Percentiles rank a stretch among this genome's conserved stretches.
Conservation (phyloP, 2,329 filamentous ascomycete genomes). For the Fonsecaea nubica region DNA sequence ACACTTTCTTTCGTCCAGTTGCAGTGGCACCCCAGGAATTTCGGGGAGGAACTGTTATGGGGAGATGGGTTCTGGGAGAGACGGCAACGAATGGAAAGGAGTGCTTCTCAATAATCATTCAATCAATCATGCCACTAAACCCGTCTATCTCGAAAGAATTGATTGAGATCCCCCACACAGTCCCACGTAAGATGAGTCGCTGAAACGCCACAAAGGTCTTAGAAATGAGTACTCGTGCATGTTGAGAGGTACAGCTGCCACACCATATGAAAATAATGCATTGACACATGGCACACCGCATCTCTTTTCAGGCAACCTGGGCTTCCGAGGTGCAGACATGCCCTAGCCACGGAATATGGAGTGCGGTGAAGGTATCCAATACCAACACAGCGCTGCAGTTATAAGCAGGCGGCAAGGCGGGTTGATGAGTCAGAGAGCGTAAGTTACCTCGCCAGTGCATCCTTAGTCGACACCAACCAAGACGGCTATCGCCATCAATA, state of each 20-base stretch:
- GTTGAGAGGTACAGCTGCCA: neutral
- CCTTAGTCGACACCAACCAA: neutral
- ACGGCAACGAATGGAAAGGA: slow-evolving; percentile 4
- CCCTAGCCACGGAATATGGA: neutral
- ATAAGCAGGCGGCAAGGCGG: neutral
- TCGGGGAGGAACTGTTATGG: neutral
- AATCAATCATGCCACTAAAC: slow-evolving; percentile 1
- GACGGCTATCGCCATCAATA: neutral
- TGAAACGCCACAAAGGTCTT: neutral
- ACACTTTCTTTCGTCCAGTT: neutral
- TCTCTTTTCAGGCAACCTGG: neutral
- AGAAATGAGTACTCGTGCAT: neutral
- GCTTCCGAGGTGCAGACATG: neutral
- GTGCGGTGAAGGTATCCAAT: neutral
- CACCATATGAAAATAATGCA: too few species aligned
- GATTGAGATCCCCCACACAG: neutral
- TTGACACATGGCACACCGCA: neutral
- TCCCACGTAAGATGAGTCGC: slow-evolving; percentile 3
- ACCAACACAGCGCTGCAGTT: neutral
- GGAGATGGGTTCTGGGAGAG: neutral
- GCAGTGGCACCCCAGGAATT: neutral
- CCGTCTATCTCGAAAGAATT: neutral
- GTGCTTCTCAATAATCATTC: neutral
- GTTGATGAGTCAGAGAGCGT: neutral
- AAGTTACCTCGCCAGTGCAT: neutral